These are phyloP conservation scores for Lojkania enalia DNA, from an alignment of 2,329 filamentous ascomycete genomes.

Conservation along the genomic window DNA sequence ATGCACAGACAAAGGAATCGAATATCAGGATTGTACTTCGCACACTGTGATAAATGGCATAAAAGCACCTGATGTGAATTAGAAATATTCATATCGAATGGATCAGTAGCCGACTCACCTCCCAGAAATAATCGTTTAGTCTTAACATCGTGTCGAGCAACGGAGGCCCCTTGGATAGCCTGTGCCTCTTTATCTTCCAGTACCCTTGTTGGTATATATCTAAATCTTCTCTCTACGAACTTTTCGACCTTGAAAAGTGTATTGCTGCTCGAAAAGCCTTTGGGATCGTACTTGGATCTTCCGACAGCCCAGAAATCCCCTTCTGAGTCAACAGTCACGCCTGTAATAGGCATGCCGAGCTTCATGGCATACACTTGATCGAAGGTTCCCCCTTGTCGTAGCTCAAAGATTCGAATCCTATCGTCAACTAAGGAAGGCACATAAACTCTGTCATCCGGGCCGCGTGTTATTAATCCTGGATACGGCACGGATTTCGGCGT, in stretches of 20 bases:
- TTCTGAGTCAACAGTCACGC: conserved; percentile 8
- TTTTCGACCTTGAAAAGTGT: conserved; percentile 14
- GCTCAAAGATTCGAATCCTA: conserved; percentile 12
- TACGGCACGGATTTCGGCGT: conserved; percentile 3
- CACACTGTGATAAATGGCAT: no score
- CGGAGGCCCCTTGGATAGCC: conserved; percentile 2
- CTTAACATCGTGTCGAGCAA: conserved; percentile 10
- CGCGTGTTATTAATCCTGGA: conserved; percentile 8
- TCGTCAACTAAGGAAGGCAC: conserved; percentile 9
- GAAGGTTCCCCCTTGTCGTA: conserved; percentile 1
- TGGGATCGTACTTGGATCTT: conserved; percentile 9
- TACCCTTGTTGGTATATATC: conserved; percentile 5
- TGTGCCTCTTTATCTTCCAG: conserved; percentile 9
- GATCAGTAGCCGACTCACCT: no score
- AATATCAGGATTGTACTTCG: no score
- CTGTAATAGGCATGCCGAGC: conserved; percentile 11
- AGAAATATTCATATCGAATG: no score
- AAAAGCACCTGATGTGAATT: no score
- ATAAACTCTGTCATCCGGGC: conserved; percentile 12
- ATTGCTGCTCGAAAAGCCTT: conserved; percentile 2
- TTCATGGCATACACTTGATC: conserved; percentile 7
- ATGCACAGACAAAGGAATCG: no score
- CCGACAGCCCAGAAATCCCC: conserved; percentile 15
- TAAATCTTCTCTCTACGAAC: neutral
- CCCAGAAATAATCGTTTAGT: conserved; percentile 6